Conservation (phyloP, 148 eudicot species). For the Rhododendron ferrugineum region DNA sequence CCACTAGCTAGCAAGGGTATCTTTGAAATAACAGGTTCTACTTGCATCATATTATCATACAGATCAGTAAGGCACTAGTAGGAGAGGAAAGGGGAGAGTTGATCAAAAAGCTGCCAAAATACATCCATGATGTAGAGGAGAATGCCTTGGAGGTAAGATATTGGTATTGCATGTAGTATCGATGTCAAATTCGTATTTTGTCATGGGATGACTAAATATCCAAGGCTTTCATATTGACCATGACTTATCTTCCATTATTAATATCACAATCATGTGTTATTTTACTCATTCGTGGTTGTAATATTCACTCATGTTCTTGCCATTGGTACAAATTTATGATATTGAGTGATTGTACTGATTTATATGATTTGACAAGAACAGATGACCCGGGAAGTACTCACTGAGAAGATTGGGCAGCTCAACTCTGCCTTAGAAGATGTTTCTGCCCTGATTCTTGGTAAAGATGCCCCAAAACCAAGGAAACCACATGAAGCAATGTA, state of each 20-base stretch:
- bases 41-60: neutral
- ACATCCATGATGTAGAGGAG: slow-evolving; percentile 80
- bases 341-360: neutral
- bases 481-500: slow-evolving; percentile 10
- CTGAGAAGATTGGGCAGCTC: slow-evolving; percentile 78
- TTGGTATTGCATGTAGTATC: neutral
- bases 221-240: neutral
- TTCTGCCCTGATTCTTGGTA: slow-evolving; percentile 60
- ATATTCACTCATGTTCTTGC: slow-evolving; percentile 7
- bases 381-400: slow-evolving; percentile 69
- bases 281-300: neutral
- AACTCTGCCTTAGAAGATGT: slow-evolving; percentile 81
- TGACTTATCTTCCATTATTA: neutral
- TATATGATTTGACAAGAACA: slow-evolving; percentile 11
- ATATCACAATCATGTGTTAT: neutral
- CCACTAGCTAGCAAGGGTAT: neutral
- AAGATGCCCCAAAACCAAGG: slow-evolving; percentile 17
- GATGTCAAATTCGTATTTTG: neutral
- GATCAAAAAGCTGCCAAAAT: slow-evolving; percentile 81
- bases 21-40: neutral
- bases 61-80: slow-evolving; percentile 80
- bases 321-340: neutral
- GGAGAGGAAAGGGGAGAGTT: slow-evolving; percentile 79
- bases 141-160: slow-evolving; percentile 77
- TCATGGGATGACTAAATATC: neutral